A percentile compares a stretch with the other conserved stretches of the same genome.
Evolutionary conservation across 2,329 filamentous ascomycete genomes (phyloP).

Genomic region (Cladosporium sp.): DNA sequence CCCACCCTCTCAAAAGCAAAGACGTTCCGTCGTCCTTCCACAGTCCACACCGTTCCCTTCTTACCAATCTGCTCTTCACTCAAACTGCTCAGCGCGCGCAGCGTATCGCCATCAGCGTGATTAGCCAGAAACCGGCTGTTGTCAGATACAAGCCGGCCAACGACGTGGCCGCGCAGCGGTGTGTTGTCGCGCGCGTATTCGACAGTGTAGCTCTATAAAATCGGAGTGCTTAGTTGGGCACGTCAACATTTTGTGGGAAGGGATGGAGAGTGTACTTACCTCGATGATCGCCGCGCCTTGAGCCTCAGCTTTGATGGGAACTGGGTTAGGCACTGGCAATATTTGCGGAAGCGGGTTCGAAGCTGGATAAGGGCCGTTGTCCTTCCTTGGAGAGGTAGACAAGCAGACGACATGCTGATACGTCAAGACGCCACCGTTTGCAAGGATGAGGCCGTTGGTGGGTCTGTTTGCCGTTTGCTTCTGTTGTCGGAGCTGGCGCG

Average conservation of each 20-base stretch:
- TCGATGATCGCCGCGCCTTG: conserved; percentile 52
- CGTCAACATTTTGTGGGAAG: neutral
- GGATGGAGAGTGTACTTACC: conserved; percentile 36
- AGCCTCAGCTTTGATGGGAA: conserved; percentile 41
- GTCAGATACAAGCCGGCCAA: conserved; percentile 48
- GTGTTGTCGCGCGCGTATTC: conserved; percentile 51
- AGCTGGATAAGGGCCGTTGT: conserved; percentile 43
- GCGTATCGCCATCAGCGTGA: conserved; percentile 48
- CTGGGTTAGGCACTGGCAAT: conserved; percentile 28
- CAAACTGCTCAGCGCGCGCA: conserved; percentile 42
- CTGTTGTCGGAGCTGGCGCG: conserved; percentile 46
- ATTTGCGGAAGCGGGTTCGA: conserved; percentile 36
- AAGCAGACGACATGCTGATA: conserved; percentile 62
- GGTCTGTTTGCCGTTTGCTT: conserved; percentile 30
- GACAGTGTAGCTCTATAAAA: conserved; percentile 55
- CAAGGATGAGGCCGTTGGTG: conserved; percentile 55
- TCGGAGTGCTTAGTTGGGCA: neutral
- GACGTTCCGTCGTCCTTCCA: conserved; percentile 6
- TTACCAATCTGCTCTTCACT: conserved; percentile 46
- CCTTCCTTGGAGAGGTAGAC: conserved; percentile 42
- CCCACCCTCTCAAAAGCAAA: conserved; percentile 18
- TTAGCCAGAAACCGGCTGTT: conserved; percentile 55
- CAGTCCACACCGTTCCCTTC: conserved; percentile 6
- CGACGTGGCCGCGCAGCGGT: conserved; percentile 46
- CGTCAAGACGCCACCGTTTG: conserved; percentile 62